A percentile compares a stretch with the other conserved stretches of the same genome.
These are phyloP conservation scores for Aspergillus coremiiformis DNA, from an alignment of 495 filamentous ascomycete genomes.

Conservation along the genomic window DNA sequence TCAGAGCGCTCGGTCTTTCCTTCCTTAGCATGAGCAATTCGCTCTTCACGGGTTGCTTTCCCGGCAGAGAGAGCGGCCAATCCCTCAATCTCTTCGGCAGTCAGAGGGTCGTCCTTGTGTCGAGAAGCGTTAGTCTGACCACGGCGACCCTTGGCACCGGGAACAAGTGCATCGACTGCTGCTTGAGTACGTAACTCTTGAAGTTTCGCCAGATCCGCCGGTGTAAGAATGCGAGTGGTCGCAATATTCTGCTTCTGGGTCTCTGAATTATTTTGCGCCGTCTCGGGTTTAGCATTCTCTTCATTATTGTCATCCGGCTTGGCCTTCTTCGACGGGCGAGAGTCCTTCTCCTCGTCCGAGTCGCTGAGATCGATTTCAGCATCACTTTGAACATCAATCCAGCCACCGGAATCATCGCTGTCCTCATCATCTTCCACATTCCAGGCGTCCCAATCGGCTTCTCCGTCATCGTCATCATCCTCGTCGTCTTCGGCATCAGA, in stretches of 20 bases:
- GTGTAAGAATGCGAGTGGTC: constrained; percentile 84
- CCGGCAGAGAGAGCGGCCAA: constrained; percentile 59
- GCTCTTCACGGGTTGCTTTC: constrained; percentile 73
- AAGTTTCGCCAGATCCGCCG: constrained; percentile 86
- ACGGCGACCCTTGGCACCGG: constrained; percentile 36
- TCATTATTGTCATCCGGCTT: constrained; percentile 27
- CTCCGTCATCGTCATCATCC: constrained; percentile 51
- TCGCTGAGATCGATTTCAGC: constrained; percentile 72
- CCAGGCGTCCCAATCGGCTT: constrained; percentile 71
- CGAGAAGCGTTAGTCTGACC: constrained; percentile 41
- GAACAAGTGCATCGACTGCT: constrained; percentile 54
- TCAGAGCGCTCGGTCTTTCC: constrained; percentile 65
- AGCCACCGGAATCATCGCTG: constrained; percentile 74
- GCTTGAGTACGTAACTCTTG: constrained; percentile 74
- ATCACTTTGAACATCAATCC: constrained; percentile 86
- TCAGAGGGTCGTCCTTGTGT: constrained; percentile 76
- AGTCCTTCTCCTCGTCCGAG: constrained; percentile 58
- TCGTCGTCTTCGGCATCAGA: constrained; percentile 50
- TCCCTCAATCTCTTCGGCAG: constrained; percentile 77
- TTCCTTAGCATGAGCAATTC: constrained; percentile 67
- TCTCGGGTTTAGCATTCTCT: constrained; percentile 17
- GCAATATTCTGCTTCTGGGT: constrained; percentile 57
- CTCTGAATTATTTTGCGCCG: constrained; percentile 17
- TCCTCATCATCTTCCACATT: constrained; percentile 70
- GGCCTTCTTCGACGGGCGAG: constrained; percentile 56